Percentiles rank a stretch among this genome's conserved stretches.
Evolutionary conservation across 2,329 filamentous ascomycete species (phyloP).

Genomic region (Periconia sp.): DNA sequence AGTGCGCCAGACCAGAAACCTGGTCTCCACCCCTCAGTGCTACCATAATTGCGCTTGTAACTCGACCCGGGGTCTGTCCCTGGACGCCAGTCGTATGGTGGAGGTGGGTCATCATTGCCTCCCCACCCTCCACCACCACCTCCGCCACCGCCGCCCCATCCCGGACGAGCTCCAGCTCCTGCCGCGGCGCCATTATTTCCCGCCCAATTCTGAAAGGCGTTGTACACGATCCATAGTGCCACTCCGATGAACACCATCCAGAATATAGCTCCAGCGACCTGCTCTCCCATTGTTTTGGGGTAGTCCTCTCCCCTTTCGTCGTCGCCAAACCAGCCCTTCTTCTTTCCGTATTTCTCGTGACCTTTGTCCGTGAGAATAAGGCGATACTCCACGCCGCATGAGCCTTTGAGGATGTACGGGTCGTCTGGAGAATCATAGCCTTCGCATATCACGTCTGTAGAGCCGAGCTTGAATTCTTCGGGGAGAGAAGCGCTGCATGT

Average conservation of each 20-base stretch:
- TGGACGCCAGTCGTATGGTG: slow-evolving; percentile 52
- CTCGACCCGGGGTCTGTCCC: slow-evolving; percentile 30
- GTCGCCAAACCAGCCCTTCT: slow-evolving; percentile 49
- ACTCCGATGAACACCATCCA: slow-evolving; percentile 67
- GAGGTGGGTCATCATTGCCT: slow-evolving; percentile 55
- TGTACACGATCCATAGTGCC: slow-evolving; percentile 66
- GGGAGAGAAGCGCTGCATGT: slow-evolving; percentile 75
- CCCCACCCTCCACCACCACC: slow-evolving; percentile 46
- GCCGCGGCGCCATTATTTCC: slow-evolving; percentile 23
- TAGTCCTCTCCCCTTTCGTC: slow-evolving; percentile 35
- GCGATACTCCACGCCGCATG: slow-evolving; percentile 90
- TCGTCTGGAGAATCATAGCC: slow-evolving; percentile 81
- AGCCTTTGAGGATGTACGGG: slow-evolving; percentile 85
- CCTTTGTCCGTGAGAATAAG: slow-evolving; percentile 79
- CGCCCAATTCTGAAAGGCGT: slow-evolving; percentile 51
- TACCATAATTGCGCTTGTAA: slow-evolving; percentile 21
- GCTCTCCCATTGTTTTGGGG: slow-evolving; percentile 35
- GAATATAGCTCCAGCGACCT: slow-evolving; percentile 58
- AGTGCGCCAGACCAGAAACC: slow-evolving; percentile 77
- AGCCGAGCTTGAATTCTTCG: slow-evolving; percentile 73
- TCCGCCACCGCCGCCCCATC: slow-evolving; percentile 49
- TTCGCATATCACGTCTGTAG: slow-evolving; percentile 91
- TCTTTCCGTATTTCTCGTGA: slow-evolving; percentile 70
- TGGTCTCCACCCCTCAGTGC: slow-evolving; percentile 65
- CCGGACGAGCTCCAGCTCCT: slow-evolving; percentile 35